These are phyloP conservation scores for Penicillium steckii DNA, from an alignment of 495 filamentous ascomycete species.

Conservation along the genomic window DNA sequence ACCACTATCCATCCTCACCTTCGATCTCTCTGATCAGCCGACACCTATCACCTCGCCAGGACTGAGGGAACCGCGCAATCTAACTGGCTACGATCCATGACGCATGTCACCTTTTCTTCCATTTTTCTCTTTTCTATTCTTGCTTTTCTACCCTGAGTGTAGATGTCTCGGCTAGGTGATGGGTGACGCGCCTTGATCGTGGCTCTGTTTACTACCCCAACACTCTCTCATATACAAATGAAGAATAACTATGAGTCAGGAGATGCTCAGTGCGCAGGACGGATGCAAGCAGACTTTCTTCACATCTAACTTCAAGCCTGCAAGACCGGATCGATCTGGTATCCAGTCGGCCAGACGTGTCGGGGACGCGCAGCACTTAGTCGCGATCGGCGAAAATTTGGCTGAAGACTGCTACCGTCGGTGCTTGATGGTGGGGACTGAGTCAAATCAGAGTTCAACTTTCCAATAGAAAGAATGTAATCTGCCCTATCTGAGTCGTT, in stretches of 20 bases:
- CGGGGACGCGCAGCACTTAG: not conserved
- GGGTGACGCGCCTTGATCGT: not conserved
- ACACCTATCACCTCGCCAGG: slow-evolving; percentile 24
- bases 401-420: not conserved
- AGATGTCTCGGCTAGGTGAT: slow-evolving; percentile 18
- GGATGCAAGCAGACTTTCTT: not conserved
- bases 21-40: slow-evolving; percentile 21
- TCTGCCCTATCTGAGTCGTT: not conserved
- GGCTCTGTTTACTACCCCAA: slow-evolving; percentile 4
- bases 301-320: not conserved
- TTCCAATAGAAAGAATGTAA: not conserved
- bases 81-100: slow-evolving; percentile 19
- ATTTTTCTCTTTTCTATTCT: slow-evolving; percentile 2
- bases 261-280: not conserved
- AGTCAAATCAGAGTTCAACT: not conserved
- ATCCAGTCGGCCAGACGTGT: not conserved
- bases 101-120: slow-evolving; percentile 5
- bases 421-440: not conserved
- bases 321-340: not conserved
- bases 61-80: slow-evolving; percentile 7
- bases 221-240: slow-evolving; percentile 2
- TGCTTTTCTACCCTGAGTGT: slow-evolving; percentile 3
- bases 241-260: not conserved
- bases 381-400: not conserved
- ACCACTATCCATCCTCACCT: slow-evolving; percentile 1